Evolutionary conservation across 805 yeast species (phyloP).

Genomic region (Metschnikowia similis): DNA sequence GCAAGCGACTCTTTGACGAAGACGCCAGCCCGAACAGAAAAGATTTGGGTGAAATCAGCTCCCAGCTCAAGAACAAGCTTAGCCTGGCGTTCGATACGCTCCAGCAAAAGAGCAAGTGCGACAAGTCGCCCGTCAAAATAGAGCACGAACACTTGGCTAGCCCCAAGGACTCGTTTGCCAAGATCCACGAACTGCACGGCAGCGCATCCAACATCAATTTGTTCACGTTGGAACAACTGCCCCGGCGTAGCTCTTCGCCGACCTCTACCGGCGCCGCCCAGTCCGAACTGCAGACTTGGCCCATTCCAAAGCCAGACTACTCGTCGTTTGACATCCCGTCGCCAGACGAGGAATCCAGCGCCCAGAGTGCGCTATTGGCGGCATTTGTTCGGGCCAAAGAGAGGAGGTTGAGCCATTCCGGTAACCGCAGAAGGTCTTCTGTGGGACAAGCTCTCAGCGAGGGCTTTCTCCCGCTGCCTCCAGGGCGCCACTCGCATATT

Average conservation of each 20-base stretch:
- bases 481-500: not conserved
- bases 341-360: constrained; percentile 41
- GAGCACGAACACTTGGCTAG: constrained; percentile 20
- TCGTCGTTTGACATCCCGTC: constrained; percentile 19
- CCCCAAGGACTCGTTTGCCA: constrained; percentile 14
- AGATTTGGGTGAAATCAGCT: constrained; percentile 36
- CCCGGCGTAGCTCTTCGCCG: constrained; percentile 1
- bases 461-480: constrained; percentile 2
- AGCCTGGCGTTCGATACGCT: constrained; percentile 40
- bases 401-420: constrained; percentile 9
- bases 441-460: constrained; percentile 8
- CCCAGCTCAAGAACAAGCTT: constrained; percentile 33
- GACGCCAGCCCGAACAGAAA: constrained; percentile 25
- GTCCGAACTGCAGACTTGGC: constrained; percentile 1
- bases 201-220: not conserved
- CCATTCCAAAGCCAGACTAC: not conserved
- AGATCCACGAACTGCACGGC: constrained; percentile 18
- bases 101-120: constrained; percentile 22
- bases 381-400: constrained; percentile 30
- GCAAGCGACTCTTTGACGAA: constrained; percentile 32
- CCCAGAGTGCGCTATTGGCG: constrained; percentile 42
- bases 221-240: not conserved
- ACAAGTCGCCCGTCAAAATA: constrained; percentile 15
- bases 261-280: not conserved
- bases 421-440: constrained; percentile 12